Conservation (phyloP, 169 alveolate genomes). For the Babesia sp. region DNA sequence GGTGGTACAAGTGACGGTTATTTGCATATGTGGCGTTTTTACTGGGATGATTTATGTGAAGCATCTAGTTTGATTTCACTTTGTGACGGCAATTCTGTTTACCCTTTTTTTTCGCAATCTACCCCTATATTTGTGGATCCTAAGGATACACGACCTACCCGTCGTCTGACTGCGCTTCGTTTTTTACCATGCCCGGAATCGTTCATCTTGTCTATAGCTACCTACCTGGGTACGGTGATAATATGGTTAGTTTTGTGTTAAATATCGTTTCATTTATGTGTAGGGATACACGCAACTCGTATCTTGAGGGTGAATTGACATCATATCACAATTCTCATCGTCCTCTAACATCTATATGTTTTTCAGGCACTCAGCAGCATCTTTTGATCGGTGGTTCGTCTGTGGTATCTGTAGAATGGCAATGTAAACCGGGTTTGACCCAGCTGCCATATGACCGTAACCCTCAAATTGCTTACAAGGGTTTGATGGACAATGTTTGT, state of each 20-base stretch:
- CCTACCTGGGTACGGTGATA: constrained; percentile 25
- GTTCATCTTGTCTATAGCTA: constrained; percentile 32
- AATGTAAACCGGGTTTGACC: constrained; percentile 2
- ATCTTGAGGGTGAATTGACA: constrained; percentile 35
- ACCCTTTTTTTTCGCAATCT: constrained; percentile 5
- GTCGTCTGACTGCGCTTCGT: constrained; percentile 5
- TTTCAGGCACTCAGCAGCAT: constrained; percentile 38
- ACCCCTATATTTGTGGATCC: constrained; percentile 7
- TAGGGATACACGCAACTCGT: constrained; percentile 48
- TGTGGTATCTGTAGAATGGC: constrained; percentile 54
- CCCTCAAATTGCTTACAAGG: not conserved
- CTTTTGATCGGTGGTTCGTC: constrained; percentile 20
- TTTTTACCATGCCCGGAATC: constrained; percentile 47
- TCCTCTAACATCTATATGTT: constrained; percentile 27
- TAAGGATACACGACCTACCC: not conserved
- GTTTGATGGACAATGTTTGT: constrained; percentile 46
- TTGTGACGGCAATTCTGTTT: not conserved
- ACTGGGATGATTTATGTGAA: constrained; percentile 3
- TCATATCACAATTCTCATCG: constrained; percentile 40
- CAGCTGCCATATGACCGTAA: constrained; percentile 20
- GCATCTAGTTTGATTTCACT: not conserved
- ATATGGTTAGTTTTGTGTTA: constrained; percentile 25
- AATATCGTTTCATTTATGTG: not conserved
- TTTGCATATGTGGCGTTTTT: constrained; percentile 29
- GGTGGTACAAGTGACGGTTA: constrained; percentile 60